Evolutionary conservation across 1,139 yeast genomes (phyloP), one percentile per base, ranked within the genome.

Genomic region (Citeromyces siamensis): DNA sequence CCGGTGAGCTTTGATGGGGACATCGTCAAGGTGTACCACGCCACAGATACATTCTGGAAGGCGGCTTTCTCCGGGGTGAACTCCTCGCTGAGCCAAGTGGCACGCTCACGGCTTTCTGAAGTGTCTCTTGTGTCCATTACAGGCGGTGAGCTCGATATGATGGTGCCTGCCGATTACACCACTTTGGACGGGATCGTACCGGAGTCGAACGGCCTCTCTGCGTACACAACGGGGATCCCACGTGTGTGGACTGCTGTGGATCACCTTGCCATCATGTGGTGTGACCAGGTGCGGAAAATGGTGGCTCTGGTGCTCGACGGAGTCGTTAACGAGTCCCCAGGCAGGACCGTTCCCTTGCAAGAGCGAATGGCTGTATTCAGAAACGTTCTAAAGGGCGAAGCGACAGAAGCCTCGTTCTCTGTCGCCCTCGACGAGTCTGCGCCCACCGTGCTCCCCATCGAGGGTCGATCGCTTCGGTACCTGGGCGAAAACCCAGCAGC

Each of bases 1-100:
- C 97, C 99, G 0, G 73, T 90, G n/a, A 85, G 97, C 0, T 88
- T 88, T 57, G 99, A 90, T 59, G 81, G 94, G 16, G 96, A 86
- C 45, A 64, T 90, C 20, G 60, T 85, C 43, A 72, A 70, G 41
- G 71, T 86, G 1, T 90, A 86, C 52, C 71, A 79, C 17, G 69
- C 76, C 2, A 71, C 82, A 2, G 93, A 88, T 55, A 68, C 73
- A 38, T 88, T 75, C 52, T 90, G 98, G 98, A 63, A 79, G 39
- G 61, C 64, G 2, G 81, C 84, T 0, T 77, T 64, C 44, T 40
- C 50, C 10, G 40, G 38, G 20, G 35, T 19, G 3, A 47, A 49
- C 32, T 46, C 47, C 7, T 47, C 48, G 5, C 43, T 53, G n/a
- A 41, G 55, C 4, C 23, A 44, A 19, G 37, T 66, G 2, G 71